A percentile compares a stretch with the other conserved stretches of the same genome.
Evolutionary conservation across 768 basidiomycete genomes (phyloP).

Genomic region (Suillus brevipes): DNA sequence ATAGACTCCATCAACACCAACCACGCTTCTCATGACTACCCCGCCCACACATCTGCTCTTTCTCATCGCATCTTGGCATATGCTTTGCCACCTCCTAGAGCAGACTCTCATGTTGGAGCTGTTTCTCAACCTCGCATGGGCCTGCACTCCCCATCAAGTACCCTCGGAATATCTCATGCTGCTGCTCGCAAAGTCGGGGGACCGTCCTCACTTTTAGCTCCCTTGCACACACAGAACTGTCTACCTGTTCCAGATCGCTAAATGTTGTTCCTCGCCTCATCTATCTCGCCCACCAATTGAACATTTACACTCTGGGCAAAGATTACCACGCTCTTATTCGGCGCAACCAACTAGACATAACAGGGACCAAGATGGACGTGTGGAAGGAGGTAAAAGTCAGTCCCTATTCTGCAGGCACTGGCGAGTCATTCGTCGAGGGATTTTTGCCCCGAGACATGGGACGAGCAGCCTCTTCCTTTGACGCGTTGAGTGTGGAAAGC

Average conservation of each 20-base stretch:
- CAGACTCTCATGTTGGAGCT: conserved; percentile 20
- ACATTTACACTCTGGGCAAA: conserved; percentile 72
- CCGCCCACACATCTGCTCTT: too few species aligned
- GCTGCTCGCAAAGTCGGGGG: conserved; percentile 62
- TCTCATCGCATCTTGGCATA: too few species aligned
- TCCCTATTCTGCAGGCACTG: conserved; percentile 43
- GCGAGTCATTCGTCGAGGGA: conserved; percentile 56
- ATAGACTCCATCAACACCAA: too few species aligned
- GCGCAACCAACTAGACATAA: conserved; percentile 58
- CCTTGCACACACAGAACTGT: conserved; percentile 81
- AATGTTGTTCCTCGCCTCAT: conserved; percentile 69
- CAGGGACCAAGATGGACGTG: conserved; percentile 63
- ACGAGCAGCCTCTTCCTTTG: conserved; percentile 51
- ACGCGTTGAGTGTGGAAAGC: too few species aligned
- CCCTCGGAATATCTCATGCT: conserved; percentile 41
- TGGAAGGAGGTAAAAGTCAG: conserved; percentile 70
- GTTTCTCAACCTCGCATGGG: conserved; percentile 24
- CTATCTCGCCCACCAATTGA: conserved; percentile 84
- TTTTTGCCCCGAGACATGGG: conserved; percentile 46
- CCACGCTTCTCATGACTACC: too few species aligned
- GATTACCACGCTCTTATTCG: conserved; percentile 81
- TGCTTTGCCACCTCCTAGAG: conserved; percentile 31
- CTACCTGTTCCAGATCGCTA: conserved; percentile 62
- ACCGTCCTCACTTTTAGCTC: conserved; percentile 58
- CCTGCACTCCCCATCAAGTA: conserved; percentile 24